Base-by-base conservation (phyloP, 2,329 filamentous ascomycete genomes). In the Calonectria fujianensis region DNA sequence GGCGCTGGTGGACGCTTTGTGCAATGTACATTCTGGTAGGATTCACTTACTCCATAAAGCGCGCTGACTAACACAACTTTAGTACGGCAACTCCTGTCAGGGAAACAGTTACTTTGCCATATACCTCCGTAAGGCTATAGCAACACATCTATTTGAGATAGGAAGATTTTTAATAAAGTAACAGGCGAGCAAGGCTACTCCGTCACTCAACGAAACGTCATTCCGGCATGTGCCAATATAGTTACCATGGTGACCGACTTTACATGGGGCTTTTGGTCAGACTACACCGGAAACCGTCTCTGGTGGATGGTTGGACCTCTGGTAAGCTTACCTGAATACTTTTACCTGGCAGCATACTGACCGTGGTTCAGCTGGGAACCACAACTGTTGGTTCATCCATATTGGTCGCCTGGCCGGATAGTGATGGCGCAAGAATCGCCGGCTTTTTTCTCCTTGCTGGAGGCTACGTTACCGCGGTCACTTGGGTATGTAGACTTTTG, bases 291-390 rank as follows among this genome's bases (percentile, higher is more conserved):
- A 20, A 63, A 63, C n/a, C 57, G 57, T 6, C 57, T 63, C 8
- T 63, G 57, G 57, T 63, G 57, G 57, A 63, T 63, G 57, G 57
- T 63, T 29, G 57, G 57, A 10, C 57, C 57, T 63, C 37, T 63
- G 57, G 57, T 63, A 63, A 31, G 57, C 20, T 18, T 35, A 4
- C 6, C 14, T 20, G 45, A 48, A 48, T 24, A 24, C 3, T 13
- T 18, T 7, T 11, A 13, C n/a, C 20, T 5, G 14, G 27, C 6
- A 16, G 5, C 18, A 37, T 41, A 27, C 32, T 63, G 24, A 63
- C 24, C 13, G 5, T 41, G 11, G 13, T 29, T 41, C 13, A 63
- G 57, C 16, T 63, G 57, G 35, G 57, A 29, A 63, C 57, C 9
- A 63, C 57, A 13, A 41, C 57, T 2, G 37, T 63, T 41, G 57